These are phyloP conservation scores for Epichloe gansuensis DNA, from an alignment of 2,329 filamentous ascomycete genomes.

Conservation along the genomic window DNA sequence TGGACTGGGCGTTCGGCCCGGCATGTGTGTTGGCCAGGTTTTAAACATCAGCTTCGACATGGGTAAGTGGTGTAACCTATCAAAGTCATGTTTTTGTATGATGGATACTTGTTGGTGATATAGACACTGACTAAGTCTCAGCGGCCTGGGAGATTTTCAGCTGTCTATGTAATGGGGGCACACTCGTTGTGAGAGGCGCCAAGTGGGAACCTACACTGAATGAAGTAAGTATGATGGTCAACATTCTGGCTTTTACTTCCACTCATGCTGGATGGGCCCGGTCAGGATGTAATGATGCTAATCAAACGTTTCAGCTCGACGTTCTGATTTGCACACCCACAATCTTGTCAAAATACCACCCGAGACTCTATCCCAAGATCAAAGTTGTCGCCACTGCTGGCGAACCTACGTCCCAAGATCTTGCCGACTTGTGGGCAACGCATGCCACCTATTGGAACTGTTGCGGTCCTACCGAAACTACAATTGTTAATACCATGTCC, in stretches of 20 bases:
- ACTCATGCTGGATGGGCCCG: no score
- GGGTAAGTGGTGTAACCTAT: slow-evolving; percentile 29
- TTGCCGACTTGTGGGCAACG: slow-evolving; percentile 44
- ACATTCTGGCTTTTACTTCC: not conserved
- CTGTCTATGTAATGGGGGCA: slow-evolving; percentile 45
- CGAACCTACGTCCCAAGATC: slow-evolving; percentile 33
- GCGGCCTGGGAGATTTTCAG: slow-evolving; percentile 49
- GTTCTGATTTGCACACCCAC: slow-evolving; percentile 43
- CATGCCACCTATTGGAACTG: slow-evolving; percentile 39
- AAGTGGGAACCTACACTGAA: slow-evolving; percentile 33
- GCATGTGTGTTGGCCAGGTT: slow-evolving; percentile 40
- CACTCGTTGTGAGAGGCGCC: slow-evolving; percentile 37
- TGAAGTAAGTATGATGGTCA: slow-evolving; percentile 22
- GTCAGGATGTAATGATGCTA: not conserved
- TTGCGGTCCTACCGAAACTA: slow-evolving; percentile 48
- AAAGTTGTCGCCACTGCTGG: slow-evolving; percentile 41
- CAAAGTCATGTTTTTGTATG: not conserved
- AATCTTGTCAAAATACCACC: slow-evolving; percentile 37
- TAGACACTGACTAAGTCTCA: slow-evolving; percentile 14
- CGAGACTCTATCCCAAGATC: slow-evolving; percentile 35
- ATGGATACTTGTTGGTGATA: not conserved
- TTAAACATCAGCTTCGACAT: slow-evolving; percentile 49
- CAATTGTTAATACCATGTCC: slow-evolving; percentile 45
- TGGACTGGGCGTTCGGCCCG: slow-evolving; percentile 34
- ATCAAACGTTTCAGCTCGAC: slow-evolving; percentile 22